These are phyloP conservation scores for Hapsidospora chrysogenum DNA, from an alignment of 495 filamentous ascomycete genomes.

Conservation along the genomic window DNA sequence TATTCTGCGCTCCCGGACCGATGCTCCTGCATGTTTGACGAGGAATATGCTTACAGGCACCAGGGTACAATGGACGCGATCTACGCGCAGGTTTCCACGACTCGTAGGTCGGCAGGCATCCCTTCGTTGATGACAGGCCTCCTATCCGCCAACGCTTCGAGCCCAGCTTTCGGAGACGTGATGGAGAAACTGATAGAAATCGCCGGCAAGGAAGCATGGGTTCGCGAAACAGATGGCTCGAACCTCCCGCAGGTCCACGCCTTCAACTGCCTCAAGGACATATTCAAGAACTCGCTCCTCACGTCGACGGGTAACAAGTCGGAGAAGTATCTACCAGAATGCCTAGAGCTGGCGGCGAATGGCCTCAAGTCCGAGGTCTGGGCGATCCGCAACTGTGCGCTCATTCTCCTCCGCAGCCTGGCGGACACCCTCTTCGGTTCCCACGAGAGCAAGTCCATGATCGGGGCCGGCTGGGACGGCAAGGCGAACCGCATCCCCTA, in stretches of 20 bases:
- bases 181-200: constrained; percentile 32
- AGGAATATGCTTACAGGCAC: not conserved
- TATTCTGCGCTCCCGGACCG: too few species aligned
- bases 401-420: constrained; percentile 74
- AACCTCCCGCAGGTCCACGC: constrained; percentile 86
- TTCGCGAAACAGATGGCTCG: constrained; percentile 38
- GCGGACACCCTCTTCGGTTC: constrained; percentile 61
- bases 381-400: constrained; percentile 83
- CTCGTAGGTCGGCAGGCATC: constrained; percentile 79
- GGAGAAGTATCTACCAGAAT: constrained; percentile 52
- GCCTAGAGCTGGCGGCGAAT: constrained; percentile 54
- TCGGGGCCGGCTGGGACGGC: constrained; percentile 33
- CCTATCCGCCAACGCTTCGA: constrained; percentile 35
- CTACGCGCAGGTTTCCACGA: constrained; percentile 57
- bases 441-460: constrained; percentile 33
- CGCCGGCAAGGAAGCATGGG: constrained; percentile 31
- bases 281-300: constrained; percentile 64
- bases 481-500: constrained; percentile 39
- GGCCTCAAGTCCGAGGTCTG: constrained; percentile 56
- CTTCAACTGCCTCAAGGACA: constrained; percentile 76
- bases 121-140: constrained; percentile 71
- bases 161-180: constrained; percentile 33
- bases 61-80: constrained; percentile 49
- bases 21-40: not conserved
- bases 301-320: constrained; percentile 32